These are phyloP conservation scores for Paradendryphiella salina DNA, from an alignment of 2,329 filamentous ascomycete species.

Conservation along the genomic window DNA sequence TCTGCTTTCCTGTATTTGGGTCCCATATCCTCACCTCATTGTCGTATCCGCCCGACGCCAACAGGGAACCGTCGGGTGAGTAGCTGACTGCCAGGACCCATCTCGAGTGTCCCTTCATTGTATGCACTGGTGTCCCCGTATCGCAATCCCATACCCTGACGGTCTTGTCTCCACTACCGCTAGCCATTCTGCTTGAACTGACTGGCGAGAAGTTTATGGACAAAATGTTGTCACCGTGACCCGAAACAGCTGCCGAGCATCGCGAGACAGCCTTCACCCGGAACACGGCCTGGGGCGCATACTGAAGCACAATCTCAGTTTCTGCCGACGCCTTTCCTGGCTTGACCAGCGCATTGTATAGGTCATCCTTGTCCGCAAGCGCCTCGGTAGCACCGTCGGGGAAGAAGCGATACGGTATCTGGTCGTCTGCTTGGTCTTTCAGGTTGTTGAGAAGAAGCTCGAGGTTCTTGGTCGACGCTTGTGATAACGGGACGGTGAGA, in stretches of 20 bases:
- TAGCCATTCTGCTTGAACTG: conserved; percentile 76
- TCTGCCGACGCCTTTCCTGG: conserved; percentile 57
- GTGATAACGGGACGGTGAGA: conserved; percentile 72
- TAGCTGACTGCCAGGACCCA: conserved; percentile 90
- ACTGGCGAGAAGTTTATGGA: conserved; percentile 82
- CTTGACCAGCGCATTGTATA: conserved; percentile 48
- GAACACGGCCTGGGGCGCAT: conserved; percentile 87
- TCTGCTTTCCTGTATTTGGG: conserved; percentile 73
- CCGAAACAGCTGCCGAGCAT: conserved; percentile 84
- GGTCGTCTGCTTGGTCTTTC: conserved; percentile 67
- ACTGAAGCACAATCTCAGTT: conserved; percentile 64
- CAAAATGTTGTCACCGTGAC: conserved; percentile 89
- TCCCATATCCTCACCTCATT: conserved; percentile 91
- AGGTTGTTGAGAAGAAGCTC: conserved; percentile 85
- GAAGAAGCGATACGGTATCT: conserved; percentile 69
- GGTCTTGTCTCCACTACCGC: conserved; percentile 87
- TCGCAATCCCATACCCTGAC: conserved; percentile 94
- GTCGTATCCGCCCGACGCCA: conserved; percentile 93
- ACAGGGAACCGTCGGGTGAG: conserved; percentile 77
- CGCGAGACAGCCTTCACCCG: conserved; percentile 88
- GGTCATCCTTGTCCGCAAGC: conserved; percentile 52
- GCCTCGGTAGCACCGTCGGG: conserved; percentile 52
- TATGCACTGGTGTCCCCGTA: conserved; percentile 85
- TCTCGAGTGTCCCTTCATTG: conserved; percentile 81
- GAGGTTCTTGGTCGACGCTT: conserved; percentile 86